Evolutionary conservation across 306 rosid species (phyloP).

Genomic region (Senna tora): DNA sequence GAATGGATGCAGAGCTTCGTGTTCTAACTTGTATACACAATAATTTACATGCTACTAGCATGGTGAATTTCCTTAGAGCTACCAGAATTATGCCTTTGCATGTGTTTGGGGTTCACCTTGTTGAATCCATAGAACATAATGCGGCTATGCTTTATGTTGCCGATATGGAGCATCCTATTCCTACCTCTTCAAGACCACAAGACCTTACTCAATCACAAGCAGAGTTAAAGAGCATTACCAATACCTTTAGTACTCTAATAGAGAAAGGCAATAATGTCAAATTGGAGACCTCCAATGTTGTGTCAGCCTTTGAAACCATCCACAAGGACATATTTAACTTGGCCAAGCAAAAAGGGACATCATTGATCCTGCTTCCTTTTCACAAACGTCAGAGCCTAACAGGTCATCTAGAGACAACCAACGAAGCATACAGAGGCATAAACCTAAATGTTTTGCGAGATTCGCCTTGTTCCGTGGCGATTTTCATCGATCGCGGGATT

Average conservation of each 20-base stretch:
- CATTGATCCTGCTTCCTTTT: constrained; percentile 45
- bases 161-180: neutral
- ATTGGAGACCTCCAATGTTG: constrained; percentile 10
- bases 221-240: constrained; percentile 33
- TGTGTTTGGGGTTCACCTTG: constrained; percentile 32
- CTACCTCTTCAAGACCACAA: neutral
- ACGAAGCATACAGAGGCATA: constrained; percentile 8
- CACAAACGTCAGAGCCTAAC: constrained; percentile 35
- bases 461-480: constrained; percentile 49
- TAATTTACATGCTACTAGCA: constrained; percentile 21
- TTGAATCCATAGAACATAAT: constrained; percentile 39
- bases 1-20: constrained; percentile 38
- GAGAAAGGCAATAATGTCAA: constrained; percentile 23
- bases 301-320: constrained; percentile 41
- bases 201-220: constrained; percentile 1
- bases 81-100: constrained; percentile 37
- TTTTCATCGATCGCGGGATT: constrained; percentile 42
- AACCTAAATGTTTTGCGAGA: constrained; percentile 33
- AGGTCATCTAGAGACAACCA: constrained; percentile 17
- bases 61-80: constrained; percentile 35
- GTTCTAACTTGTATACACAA: constrained; percentile 39
- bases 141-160: constrained; percentile 41
- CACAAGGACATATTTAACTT: constrained; percentile 45
- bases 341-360: constrained; percentile 37
- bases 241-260: constrained; percentile 6